Percentiles rank a stretch among this genome's conserved stretches.
Evolutionary conservation across 2,329 filamentous ascomycete genomes (phyloP).

Genomic region (Colletotrichum australisinense): DNA sequence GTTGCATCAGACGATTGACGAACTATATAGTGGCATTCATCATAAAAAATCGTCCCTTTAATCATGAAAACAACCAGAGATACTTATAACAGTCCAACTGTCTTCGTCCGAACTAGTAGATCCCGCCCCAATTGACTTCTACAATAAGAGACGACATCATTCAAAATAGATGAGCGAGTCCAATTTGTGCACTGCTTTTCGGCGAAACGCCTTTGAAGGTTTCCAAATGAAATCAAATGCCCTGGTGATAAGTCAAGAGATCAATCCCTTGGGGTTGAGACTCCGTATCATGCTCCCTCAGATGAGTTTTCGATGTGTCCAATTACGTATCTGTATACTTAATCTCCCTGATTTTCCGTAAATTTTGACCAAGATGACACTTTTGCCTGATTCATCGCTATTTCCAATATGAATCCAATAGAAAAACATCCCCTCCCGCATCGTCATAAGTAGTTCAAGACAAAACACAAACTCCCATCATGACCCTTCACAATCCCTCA

Average conservation of each 20-base stretch:
- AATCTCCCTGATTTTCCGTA: neutral
- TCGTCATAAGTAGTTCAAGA: neutral
- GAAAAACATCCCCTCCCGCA: neutral
- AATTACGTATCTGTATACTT: too few species aligned
- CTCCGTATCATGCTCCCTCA: too few species aligned
- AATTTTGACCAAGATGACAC: neutral
- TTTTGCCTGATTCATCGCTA: neutral
- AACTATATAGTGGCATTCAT: too few species aligned
- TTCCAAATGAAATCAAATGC: too few species aligned
- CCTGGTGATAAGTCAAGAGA: too few species aligned
- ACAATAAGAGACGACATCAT: neutral
- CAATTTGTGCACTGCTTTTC: neutral
- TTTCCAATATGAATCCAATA: neutral
- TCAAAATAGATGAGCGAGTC: too few species aligned
- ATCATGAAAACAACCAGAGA: neutral
- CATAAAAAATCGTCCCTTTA: too few species aligned
- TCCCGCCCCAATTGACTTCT: neutral
- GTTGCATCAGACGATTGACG: too few species aligned
- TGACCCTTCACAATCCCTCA: neutral
- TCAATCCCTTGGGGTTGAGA: too few species aligned
- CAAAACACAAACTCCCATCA: too few species aligned
- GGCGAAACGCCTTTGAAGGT: too few species aligned
- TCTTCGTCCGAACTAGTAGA: neutral
- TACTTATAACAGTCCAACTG: neutral
- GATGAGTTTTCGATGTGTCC: too few species aligned